A percentile compares a stretch with the other conserved stretches of the same genome.
Evolutionary conservation across 768 basidiomycete genomes (phyloP).

Genomic region (Podaxis sp.): DNA sequence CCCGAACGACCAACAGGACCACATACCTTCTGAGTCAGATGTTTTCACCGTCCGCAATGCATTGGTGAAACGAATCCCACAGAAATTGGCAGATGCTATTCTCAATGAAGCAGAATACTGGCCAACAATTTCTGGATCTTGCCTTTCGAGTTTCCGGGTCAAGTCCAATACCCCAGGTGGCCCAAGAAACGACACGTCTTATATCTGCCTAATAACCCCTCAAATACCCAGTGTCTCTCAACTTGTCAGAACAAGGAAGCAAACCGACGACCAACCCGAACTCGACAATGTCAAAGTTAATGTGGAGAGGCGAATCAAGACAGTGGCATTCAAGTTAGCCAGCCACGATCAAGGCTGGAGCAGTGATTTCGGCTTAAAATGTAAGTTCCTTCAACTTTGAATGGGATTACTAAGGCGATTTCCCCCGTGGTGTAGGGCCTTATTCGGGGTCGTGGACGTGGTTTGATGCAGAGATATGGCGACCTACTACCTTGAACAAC

Average conservation of each 20-base stretch:
- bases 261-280: not conserved
- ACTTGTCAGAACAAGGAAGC: not conserved
- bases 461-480: conserved; percentile 27
- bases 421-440: conserved; percentile 18
- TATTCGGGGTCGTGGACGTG: conserved; percentile 30
- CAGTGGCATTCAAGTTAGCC: conserved; percentile 17
- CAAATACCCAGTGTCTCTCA: not conserved
- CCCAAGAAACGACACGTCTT: not conserved
- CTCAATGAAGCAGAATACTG: conserved; percentile 22
- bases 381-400: conserved; percentile 12
- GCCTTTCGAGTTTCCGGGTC: not conserved
- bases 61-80: conserved; percentile 7
- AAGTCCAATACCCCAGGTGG: not conserved
- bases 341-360: conserved; percentile 34
- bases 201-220: conserved; percentile 18
- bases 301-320: conserved; percentile 12
- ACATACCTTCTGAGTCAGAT: conserved; percentile 12
- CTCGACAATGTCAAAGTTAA: not conserved
- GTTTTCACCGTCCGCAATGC: conserved; percentile 1
- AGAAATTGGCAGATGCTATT: conserved; percentile 18
- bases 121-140: conserved; percentile 13
- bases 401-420: not conserved
- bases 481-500: not conserved
- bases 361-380: conserved; percentile 18
- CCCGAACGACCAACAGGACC: too few species aligned